phyloP scores from a whole-genome alignment of 805 yeast species.

The Isabelozyma pseudorhagii region DNA sequence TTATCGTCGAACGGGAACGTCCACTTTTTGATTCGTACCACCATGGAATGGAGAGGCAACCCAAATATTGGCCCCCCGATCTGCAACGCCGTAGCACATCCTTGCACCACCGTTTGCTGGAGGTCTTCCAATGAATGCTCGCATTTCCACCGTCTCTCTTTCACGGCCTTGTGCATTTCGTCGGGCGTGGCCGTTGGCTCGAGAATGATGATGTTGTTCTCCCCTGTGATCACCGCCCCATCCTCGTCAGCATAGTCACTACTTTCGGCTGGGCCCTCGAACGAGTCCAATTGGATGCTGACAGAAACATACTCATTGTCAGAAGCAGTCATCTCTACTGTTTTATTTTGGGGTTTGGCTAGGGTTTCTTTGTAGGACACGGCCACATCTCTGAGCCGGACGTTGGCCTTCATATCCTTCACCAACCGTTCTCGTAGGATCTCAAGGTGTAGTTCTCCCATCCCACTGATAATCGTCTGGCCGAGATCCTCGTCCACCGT shows the following conservation, averaged over 20 bases:
- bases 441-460: slow-evolving; percentile 96
- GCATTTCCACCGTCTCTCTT: slow-evolving; percentile 49
- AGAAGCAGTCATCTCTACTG: slow-evolving; percentile 12
- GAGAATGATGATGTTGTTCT: slow-evolving; percentile 47
- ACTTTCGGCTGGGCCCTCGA: slow-evolving; percentile 35
- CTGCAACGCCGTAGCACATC: slow-evolving; percentile 59
- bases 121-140: slow-evolving; percentile 45
- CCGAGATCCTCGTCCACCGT: slow-evolving; percentile 80
- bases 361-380: slow-evolving; percentile 79
- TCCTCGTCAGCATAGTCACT: slow-evolving; percentile 34
- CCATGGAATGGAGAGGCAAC: slow-evolving; percentile 57
- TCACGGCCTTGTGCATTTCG: slow-evolving; percentile 17
- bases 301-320: slow-evolving; percentile 19
- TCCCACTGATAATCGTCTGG: slow-evolving; percentile 86
- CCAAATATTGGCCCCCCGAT: slow-evolving; percentile 63
- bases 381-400: slow-evolving; percentile 76
- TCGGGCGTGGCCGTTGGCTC: slow-evolving; percentile 26
- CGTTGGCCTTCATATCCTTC: slow-evolving; percentile 79
- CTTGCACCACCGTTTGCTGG: slow-evolving; percentile 54
- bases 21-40: slow-evolving; percentile 53
- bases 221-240: slow-evolving; percentile 36
- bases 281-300: slow-evolving; percentile 28
- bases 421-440: slow-evolving; percentile 77
- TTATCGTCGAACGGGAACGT: slow-evolving; percentile 50
- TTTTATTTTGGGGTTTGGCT: slow-evolving; percentile 15